Conservation (phyloP, 2,329 filamentous ascomycete genomes). For the Cladosporium halotolerans region DNA sequence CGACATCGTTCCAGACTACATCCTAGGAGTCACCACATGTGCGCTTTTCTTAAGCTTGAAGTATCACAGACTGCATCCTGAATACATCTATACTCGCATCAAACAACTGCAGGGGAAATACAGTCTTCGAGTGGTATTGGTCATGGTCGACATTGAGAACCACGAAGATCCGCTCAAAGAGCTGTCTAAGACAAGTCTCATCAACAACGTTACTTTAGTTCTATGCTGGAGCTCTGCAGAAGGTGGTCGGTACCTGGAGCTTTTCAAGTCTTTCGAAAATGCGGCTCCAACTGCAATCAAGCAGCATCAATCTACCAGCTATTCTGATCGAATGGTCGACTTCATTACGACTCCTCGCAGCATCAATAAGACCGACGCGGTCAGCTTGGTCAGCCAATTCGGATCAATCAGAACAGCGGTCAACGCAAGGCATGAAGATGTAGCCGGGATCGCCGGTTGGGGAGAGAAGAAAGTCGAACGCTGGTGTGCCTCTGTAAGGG, state of each 20-base stretch:
- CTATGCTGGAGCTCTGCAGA: conserved; percentile 93
- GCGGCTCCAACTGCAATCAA: conserved; percentile 75
- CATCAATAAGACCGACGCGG: conserved; percentile 91
- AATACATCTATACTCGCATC: conserved; percentile 95
- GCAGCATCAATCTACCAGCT: conserved; percentile 75
- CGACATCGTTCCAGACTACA: conserved; percentile 92
- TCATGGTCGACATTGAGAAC: conserved; percentile 91
- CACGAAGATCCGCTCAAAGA: conserved; percentile 87
- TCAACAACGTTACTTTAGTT: conserved; percentile 88
- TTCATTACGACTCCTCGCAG: conserved; percentile 86
- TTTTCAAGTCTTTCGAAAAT: conserved; percentile 92
- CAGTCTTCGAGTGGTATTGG: conserved; percentile 75
- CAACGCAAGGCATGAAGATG: conserved; percentile 80
- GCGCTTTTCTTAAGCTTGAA: conserved; percentile 91
- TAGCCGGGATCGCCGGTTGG: conserved; percentile 83
- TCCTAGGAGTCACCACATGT: conserved; percentile 79
- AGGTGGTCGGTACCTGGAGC: conserved; percentile 85
- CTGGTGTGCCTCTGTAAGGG: conserved; percentile 75
- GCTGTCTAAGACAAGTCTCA: conserved; percentile 81
- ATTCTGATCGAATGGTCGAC: conserved; percentile 80
- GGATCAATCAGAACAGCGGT: conserved; percentile 80
- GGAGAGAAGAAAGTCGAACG: conserved; percentile 88
- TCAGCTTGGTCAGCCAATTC: conserved; percentile 85
- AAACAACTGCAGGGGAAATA: conserved; percentile 78
- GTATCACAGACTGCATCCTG: conserved; percentile 93